Conservation (phyloP, 768 basidiomycete species). For the Mycena latifolia region DNA sequence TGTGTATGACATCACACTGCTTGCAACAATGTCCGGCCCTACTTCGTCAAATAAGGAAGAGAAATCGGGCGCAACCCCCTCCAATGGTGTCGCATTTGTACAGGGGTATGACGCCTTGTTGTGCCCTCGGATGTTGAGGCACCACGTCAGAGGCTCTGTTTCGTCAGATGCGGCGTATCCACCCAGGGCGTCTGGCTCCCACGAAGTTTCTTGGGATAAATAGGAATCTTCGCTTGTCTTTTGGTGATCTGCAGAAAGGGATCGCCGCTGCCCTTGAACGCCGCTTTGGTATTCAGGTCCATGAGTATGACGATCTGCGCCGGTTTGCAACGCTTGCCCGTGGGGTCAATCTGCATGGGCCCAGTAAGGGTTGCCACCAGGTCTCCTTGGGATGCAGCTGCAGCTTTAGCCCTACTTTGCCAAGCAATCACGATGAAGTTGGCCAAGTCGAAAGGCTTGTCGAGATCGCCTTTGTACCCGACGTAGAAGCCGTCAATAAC, state of each 20-base stretch:
- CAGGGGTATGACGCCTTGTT: not conserved
- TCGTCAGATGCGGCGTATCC: not conserved
- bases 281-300: not conserved
- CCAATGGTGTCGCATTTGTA: not conserved
- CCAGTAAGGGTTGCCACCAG: not conserved
- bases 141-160: not conserved
- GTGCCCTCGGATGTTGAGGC: slow-evolving; percentile 6
- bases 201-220: not conserved
- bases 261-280: not conserved
- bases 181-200: not conserved
- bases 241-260: not conserved
- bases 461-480: not conserved
- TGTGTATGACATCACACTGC: not conserved
- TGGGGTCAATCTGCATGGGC: slow-evolving; percentile 5
- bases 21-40: not conserved
- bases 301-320: not conserved
- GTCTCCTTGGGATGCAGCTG: not conserved
- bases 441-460: not conserved
- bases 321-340: not conserved
- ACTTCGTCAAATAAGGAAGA: not conserved
- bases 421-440: not conserved
- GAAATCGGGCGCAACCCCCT: not conserved
- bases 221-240: not conserved
- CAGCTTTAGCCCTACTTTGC: slow-evolving; percentile 1
- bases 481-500: slow-evolving; percentile 17